Evolutionary conservation across 2,329 filamentous ascomycete species (phyloP).

Genomic region (Cordyceps fumosorosea): DNA sequence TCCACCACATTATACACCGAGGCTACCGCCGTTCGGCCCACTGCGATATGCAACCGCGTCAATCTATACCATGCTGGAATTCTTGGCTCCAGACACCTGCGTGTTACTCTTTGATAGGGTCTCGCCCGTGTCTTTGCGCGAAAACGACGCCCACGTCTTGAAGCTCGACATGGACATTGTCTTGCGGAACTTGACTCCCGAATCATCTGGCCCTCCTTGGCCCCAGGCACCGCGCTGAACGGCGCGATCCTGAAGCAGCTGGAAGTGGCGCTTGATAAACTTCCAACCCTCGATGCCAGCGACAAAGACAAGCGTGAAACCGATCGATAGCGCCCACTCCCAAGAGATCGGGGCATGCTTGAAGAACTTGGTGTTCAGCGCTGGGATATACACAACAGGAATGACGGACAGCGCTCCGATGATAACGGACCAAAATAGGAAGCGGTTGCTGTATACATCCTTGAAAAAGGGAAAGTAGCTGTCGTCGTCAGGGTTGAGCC

Average conservation of each 20-base stretch:
- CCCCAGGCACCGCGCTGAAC: conserved; percentile 45
- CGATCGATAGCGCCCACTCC: conserved; percentile 67
- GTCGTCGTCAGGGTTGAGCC: conserved; percentile 48
- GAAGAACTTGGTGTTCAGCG: conserved; percentile 63
- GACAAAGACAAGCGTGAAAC: conserved; percentile 58
- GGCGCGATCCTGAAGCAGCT: conserved; percentile 45
- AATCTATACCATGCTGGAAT: conserved; percentile 6
- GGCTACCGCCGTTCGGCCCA: too few species aligned
- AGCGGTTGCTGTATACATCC: conserved; percentile 63
- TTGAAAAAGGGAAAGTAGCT: conserved; percentile 48
- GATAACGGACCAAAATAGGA: conserved; percentile 62
- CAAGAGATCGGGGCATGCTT: conserved; percentile 65
- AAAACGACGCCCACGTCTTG: conserved; percentile 39
- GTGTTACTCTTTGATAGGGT: conserved; percentile 18
- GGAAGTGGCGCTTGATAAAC: conserved; percentile 52
- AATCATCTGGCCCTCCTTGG: conserved; percentile 44
- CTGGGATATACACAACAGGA: conserved; percentile 65
- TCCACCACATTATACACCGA: neutral
- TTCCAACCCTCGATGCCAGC: conserved; percentile 67
- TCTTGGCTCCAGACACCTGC: conserved; percentile 1
- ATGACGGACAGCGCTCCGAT: conserved; percentile 57
- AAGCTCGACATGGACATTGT: conserved; percentile 48
- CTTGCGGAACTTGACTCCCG: conserved; percentile 38
- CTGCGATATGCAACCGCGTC: too few species aligned
- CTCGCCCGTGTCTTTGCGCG: conserved; percentile 35